Conservation (phyloP, 2,329 filamentous ascomycete species). For the Lachnellula hyalina region DNA sequence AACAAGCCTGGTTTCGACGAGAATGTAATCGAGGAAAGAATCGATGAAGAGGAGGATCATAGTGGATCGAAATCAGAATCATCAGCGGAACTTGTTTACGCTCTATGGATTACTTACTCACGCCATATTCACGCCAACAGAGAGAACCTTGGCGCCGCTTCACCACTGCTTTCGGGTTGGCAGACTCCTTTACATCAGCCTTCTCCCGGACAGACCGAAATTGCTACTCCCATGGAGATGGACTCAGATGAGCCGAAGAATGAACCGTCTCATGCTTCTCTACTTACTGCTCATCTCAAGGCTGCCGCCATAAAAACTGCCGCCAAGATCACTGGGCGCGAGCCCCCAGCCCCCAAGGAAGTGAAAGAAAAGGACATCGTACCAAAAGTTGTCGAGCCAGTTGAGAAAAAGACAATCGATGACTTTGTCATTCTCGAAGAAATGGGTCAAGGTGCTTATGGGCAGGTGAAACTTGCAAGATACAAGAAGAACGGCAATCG, state of each 20-base stretch:
- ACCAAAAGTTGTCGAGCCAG: slow-evolving; percentile 33
- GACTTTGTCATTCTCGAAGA: slow-evolving; percentile 94
- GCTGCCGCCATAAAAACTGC: slow-evolving; percentile 51
- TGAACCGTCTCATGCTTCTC: slow-evolving; percentile 38
- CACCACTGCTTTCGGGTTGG: slow-evolving; percentile 57
- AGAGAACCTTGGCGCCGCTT: slow-evolving; percentile 53
- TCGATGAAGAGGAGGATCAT: slow-evolving; percentile 43
- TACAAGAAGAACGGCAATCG: slow-evolving; percentile 70
- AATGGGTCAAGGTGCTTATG: slow-evolving; percentile 97
- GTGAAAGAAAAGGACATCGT: slow-evolving; percentile 29
- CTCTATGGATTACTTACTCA: slow-evolving; percentile 96
- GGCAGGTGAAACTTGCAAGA: slow-evolving; percentile 90
- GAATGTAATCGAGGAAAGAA: slow-evolving; percentile 59
- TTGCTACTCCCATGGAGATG: slow-evolving; percentile 52
- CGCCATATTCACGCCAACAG: slow-evolving; percentile 79
- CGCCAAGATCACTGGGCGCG: slow-evolving; percentile 44
- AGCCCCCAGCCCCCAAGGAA: slow-evolving; percentile 27
- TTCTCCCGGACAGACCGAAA: slow-evolving; percentile 65
- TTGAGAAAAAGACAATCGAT: slow-evolving; percentile 73
- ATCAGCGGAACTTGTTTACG: slow-evolving; percentile 78
- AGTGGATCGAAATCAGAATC: slow-evolving; percentile 39
- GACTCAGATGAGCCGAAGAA: slow-evolving; percentile 45
- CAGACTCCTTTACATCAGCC: slow-evolving; percentile 73
- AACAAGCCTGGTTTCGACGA: slow-evolving; percentile 51
- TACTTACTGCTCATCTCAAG: slow-evolving; percentile 51